Conservation (phyloP, 2,329 filamentous ascomycete genomes). For the Aspergillus intermedius region DNA sequence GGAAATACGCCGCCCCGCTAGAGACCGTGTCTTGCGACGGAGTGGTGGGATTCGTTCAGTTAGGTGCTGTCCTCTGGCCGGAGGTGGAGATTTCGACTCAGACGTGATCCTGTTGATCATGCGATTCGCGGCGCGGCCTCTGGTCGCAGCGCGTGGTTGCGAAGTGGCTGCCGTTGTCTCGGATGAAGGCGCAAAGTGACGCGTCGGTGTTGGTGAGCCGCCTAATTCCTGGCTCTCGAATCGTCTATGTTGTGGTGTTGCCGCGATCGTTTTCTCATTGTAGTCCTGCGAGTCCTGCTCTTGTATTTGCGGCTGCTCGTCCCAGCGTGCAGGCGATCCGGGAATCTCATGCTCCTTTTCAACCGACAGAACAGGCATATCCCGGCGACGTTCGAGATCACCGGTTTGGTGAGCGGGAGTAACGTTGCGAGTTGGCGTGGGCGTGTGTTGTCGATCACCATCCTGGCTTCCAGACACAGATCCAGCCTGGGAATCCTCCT, state of each 20-base stretch:
- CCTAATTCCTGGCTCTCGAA: constrained; percentile 23
- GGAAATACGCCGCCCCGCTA: not conserved
- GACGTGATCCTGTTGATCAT: not conserved
- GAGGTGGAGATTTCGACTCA: not conserved
- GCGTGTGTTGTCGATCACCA: not conserved
- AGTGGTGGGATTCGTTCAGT: not conserved
- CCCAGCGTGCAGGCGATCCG: constrained; percentile 10
- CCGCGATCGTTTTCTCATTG: constrained; percentile 1
- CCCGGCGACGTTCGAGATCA: constrained; percentile 6
- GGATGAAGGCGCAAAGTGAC: constrained; percentile 1
- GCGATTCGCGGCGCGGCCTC: not conserved
- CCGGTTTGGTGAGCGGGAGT: not conserved
- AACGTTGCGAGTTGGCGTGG: not conserved
- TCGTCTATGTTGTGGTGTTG: constrained; percentile 9
- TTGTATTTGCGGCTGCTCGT: not conserved
- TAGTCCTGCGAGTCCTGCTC: constrained; percentile 2
- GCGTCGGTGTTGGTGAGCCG: constrained; percentile 13
- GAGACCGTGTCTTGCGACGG: not conserved
- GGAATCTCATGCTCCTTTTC: constrained; percentile 16
- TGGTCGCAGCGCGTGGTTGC: not conserved
- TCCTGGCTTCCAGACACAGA: not conserved
- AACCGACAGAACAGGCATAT: constrained; percentile 22
- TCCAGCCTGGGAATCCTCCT: constrained; percentile 6
- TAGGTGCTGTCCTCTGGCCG: not conserved
- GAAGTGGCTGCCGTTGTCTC: not conserved